phyloP scores from a whole-genome alignment of 23 red algal species.

The Gracilaria gracilis region DNA sequence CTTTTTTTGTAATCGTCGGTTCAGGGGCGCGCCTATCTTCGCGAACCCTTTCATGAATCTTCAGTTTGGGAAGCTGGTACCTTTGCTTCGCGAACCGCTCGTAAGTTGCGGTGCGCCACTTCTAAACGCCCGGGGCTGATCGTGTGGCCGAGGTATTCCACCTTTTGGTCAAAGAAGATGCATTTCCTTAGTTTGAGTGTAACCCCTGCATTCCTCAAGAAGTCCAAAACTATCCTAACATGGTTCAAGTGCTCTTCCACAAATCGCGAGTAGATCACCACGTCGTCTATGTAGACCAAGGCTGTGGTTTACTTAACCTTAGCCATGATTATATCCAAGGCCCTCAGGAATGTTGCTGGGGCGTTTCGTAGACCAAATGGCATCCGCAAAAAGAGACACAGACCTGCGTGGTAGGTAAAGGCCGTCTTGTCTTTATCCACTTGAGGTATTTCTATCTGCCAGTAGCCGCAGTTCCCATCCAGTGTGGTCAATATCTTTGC shows the following conservation, averaged over 20 bases:
- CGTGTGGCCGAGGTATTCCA: slow-evolving; percentile 27
- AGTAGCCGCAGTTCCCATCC: slow-evolving; percentile 42
- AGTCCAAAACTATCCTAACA: neutral
- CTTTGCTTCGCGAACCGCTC: neutral
- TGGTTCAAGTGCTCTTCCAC: slow-evolving; percentile 6
- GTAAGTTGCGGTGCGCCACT: neutral
- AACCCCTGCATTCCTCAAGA: neutral
- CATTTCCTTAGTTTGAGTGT: slow-evolving; percentile 35
- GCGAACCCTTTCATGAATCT: slow-evolving; percentile 32
- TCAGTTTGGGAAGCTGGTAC: neutral
- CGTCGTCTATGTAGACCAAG: slow-evolving; percentile 17
- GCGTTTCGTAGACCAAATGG: neutral
- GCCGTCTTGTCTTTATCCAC: slow-evolving; percentile 29
- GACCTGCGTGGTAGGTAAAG: neutral
- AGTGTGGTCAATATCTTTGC: slow-evolving; percentile 38
- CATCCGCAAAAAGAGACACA: neutral
- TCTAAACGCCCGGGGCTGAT: slow-evolving; percentile 11
- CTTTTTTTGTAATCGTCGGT: neutral
- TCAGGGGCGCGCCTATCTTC: slow-evolving; percentile 11
- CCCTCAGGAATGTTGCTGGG: slow-evolving; percentile 23
- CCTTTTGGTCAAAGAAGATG: neutral
- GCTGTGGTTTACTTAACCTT: neutral
- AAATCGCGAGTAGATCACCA: neutral
- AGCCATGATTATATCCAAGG: slow-evolving; percentile 4
- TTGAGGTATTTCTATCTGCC: slow-evolving; percentile 32